Evolutionary conservation across 495 filamentous ascomycete genomes (phyloP), one percentile per base, ranked within the genome.

Genomic region (Niebla homalea): DNA sequence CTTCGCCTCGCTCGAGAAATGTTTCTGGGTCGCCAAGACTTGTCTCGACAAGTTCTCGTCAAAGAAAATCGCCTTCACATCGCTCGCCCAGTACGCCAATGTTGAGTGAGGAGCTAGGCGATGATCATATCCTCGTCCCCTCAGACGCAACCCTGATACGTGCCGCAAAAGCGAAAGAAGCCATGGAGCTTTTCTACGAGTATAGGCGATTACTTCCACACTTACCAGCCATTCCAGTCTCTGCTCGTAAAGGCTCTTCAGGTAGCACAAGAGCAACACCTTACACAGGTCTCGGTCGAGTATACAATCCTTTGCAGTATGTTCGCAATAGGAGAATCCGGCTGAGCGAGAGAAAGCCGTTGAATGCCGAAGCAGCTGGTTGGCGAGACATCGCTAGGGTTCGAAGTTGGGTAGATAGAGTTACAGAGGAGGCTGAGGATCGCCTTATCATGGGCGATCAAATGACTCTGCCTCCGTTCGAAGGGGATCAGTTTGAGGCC

Each of bases 241-340:
- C 43, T 2, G 43, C 49, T 38, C 48, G 26, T 20, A 46, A 40
- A 48, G 20, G 52, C 10, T 19, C 36, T 3, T 32, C 29, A 32
- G 29, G 29, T 20, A 46, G 41, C 46, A 51, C 43, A 19, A 44
- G 36, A 36, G 41, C 1, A 36, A 38, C 44, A 7, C 52, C 19
- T 12, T 36, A 8, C 29, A 41, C 44, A 38, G 50, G 23, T 23
- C 54, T 61, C 36, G 78, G 80, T 22, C 77, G 89, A 43, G 57
- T 61, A 1, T 94, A 94, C 57, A 90, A 96, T 61, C 89, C 88
- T 5, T 70, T 96, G 20, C 89, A 96, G 59, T 82, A 80, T 56
- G 81, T 94, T 43, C 79, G 89, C 18, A 94, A 96, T 57, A 74
- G 89, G 20, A 84, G 86, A 54, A 72, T 89, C 4, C 75, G 89